Percentiles rank a stretch among this genome's conserved stretches.
phyloP scores from a whole-genome alignment of 108 stramenopile species.

The Mayamaea pseudoterrestris region DNA sequence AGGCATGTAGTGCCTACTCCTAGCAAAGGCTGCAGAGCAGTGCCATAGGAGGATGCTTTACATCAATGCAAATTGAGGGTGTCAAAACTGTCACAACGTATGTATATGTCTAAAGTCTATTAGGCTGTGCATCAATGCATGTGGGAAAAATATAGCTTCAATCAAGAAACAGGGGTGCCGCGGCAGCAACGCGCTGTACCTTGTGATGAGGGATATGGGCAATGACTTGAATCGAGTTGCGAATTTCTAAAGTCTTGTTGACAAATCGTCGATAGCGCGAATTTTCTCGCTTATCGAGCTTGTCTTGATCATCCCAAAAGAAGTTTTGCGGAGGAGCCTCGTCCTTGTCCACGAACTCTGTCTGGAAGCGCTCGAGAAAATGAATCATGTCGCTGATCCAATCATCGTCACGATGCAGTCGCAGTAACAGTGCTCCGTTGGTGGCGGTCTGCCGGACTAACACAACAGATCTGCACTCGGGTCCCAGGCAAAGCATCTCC shows the following conservation, averaged over 20 bases:
- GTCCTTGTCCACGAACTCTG: conserved; percentile 30
- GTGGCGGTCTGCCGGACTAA: conserved; percentile 81
- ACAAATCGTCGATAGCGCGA: conserved; percentile 32
- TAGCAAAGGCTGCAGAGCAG: too few relatives aligned
- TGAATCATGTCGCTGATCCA: conserved; percentile 81
- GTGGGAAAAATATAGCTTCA: too few relatives aligned
- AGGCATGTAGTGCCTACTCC: too few relatives aligned
- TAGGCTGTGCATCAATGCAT: too few relatives aligned
- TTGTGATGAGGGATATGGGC: not conserved
- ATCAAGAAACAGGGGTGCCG: conserved; percentile 11
- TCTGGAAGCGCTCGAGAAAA: conserved; percentile 52
- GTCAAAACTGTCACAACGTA: too few relatives aligned
- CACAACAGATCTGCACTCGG: conserved; percentile 50
- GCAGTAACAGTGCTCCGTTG: conserved; percentile 57
- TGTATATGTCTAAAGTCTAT: too few relatives aligned
- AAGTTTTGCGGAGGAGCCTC: conserved; percentile 50
- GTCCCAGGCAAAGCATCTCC: conserved; percentile 75
- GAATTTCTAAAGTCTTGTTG: conserved; percentile 24
- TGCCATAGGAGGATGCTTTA: too few relatives aligned
- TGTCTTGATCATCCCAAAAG: conserved; percentile 38
- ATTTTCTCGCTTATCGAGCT: conserved; percentile 1
- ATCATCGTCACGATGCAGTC: conserved; percentile 57
- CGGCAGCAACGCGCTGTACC: conserved; percentile 4
- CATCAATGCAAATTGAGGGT: too few relatives aligned
- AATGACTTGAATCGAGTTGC: conserved; percentile 28